Percentiles rank a stretch among this genome's conserved stretches.
phyloP scores from a whole-genome alignment of 2,329 filamentous ascomycete genomes.

The Colletotrichum tropicicola region DNA sequence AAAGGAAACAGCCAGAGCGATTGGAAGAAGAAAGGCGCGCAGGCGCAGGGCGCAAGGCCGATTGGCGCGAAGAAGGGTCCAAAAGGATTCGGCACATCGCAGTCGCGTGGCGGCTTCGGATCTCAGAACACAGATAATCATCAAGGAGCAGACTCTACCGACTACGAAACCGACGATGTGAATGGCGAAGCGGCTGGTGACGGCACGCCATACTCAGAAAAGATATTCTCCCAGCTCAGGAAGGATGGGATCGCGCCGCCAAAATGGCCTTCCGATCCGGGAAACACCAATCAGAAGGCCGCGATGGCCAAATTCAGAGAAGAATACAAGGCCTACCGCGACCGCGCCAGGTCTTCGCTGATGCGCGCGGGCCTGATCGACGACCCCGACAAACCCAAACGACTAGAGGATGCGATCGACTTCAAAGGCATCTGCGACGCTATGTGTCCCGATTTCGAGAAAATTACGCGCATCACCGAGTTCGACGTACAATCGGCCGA shows the following conservation, averaged over 20 bases:
- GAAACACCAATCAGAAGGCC: constrained; percentile 55
- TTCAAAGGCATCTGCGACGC: constrained; percentile 76
- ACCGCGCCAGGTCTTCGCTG: constrained; percentile 63
- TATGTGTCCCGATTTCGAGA: constrained; percentile 76
- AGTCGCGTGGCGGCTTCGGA: constrained; percentile 23
- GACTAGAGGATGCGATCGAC: constrained; percentile 69
- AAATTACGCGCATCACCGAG: constrained; percentile 69
- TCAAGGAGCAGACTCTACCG: background rate
- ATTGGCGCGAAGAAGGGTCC: constrained; percentile 21
- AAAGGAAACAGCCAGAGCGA: constrained; percentile 32
- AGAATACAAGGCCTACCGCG: constrained; percentile 65
- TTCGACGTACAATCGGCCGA: constrained; percentile 66
- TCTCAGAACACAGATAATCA: constrained; percentile 7
- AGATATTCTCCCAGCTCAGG: constrained; percentile 61
- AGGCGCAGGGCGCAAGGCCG: constrained; percentile 12
- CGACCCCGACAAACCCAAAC: constrained; percentile 70
- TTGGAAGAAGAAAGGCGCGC: constrained; percentile 34
- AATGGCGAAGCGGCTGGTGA: constrained; percentile 4
- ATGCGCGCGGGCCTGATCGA: constrained; percentile 70
- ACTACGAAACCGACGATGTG: constrained; percentile 33
- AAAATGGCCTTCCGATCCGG: constrained; percentile 63
- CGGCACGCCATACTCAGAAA: constrained; percentile 53
- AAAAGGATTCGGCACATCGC: constrained; percentile 18
- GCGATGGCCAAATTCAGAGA: constrained; percentile 65
- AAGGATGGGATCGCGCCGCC: constrained; percentile 64